These are phyloP conservation scores for Aphanocladium album DNA, from an alignment of 2,329 filamentous ascomycete genomes.

Conservation along the genomic window DNA sequence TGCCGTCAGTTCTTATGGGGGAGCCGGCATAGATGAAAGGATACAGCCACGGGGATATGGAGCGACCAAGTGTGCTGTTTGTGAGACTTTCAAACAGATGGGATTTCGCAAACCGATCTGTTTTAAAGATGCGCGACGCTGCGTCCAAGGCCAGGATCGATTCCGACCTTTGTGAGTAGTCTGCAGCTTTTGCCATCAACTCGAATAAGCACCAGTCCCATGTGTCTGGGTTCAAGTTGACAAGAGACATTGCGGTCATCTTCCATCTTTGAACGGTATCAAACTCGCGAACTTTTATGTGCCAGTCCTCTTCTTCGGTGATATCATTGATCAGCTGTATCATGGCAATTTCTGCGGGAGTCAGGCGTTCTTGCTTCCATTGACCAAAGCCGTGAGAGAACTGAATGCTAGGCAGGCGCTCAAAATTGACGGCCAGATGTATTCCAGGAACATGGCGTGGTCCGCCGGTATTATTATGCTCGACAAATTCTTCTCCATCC, in stretches of 20 bases:
- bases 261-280: neutral
- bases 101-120: neutral
- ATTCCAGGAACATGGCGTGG: neutral
- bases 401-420: neutral
- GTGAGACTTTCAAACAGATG: neutral
- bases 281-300: neutral
- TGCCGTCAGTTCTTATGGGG: neutral
- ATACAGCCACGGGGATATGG: neutral
- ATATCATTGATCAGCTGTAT: neutral
- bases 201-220: conserved; percentile 7
- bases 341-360: neutral
- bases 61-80: neutral
- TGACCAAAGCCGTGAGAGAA: neutral
- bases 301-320: neutral
- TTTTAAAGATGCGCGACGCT: neutral
- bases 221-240: too few species aligned
- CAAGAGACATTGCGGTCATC: too few species aligned
- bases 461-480: neutral
- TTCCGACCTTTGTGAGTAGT: neutral
- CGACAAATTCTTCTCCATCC: neutral
- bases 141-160: neutral
- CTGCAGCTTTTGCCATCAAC: neutral
- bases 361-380: neutral
- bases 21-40: neutral
- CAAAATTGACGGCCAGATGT: neutral